These are phyloP conservation scores for Colletotrichum phormii DNA, from an alignment of 2,329 filamentous ascomycete genomes.

Conservation along the genomic window DNA sequence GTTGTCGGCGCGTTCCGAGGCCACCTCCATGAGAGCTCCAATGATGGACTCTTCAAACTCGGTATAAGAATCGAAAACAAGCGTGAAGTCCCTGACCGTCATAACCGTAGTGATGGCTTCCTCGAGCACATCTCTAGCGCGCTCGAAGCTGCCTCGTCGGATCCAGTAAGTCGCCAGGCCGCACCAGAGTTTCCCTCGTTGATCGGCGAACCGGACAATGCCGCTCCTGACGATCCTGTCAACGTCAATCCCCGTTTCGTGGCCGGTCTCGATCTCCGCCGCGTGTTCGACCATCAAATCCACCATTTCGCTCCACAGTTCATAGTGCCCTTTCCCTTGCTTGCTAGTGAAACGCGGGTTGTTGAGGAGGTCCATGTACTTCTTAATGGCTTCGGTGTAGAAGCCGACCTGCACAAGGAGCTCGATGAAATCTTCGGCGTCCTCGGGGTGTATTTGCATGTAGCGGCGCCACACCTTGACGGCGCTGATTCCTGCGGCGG, in stretches of 20 bases:
- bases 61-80: constrained; percentile 95
- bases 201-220: constrained; percentile 90
- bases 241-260: constrained; percentile 87
- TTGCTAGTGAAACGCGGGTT: constrained; percentile 92
- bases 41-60: constrained; percentile 99
- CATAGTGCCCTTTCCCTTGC: constrained; percentile 92
- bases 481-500: constrained; percentile 88
- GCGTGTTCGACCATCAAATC: constrained; percentile 93
- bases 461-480: constrained; percentile 95
- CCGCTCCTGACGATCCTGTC: constrained; percentile 94
- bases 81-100: constrained; percentile 97
- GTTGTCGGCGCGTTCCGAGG: constrained; percentile 82
- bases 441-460: constrained; percentile 96
- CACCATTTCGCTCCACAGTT: constrained; percentile 98
- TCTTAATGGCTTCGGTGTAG: constrained; percentile 91
- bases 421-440: constrained; percentile 95
- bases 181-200: constrained; percentile 94
- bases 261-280: constrained; percentile 82
- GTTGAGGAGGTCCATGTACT: constrained; percentile 93
- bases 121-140: constrained; percentile 92
- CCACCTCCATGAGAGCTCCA: constrained; percentile 88
- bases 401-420: constrained; percentile 83
- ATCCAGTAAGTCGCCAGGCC: constrained; percentile 98
- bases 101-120: constrained; percentile 98
- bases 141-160: constrained; percentile 90